Conservation (phyloP, 2,329 filamentous ascomycete genomes). For the Hymenoscyphus infarciens region DNA sequence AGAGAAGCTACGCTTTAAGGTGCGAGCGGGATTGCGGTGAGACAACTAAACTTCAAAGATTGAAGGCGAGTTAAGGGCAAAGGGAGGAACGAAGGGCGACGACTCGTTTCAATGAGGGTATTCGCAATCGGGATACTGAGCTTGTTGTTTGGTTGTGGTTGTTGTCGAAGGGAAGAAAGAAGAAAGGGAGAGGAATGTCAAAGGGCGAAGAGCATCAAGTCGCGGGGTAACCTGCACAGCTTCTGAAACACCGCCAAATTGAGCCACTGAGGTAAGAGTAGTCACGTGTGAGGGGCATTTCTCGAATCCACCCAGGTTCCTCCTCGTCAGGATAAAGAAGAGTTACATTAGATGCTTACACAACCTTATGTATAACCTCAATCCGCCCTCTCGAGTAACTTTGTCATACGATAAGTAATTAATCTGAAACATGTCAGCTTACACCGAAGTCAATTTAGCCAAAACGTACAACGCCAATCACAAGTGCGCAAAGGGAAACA, state of each 20-base stretch:
- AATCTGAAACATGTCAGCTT: background rate
- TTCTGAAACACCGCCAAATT: background rate
- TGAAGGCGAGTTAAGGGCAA: background rate
- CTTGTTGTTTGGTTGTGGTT: too few relatives aligned
- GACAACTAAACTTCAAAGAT: background rate
- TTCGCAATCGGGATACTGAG: too few relatives aligned
- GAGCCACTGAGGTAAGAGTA: background rate
- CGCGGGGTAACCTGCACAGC: background rate
- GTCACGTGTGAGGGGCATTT: conserved; percentile 1
- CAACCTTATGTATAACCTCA: background rate
- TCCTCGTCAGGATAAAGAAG: too few relatives aligned
- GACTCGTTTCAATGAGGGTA: too few relatives aligned
- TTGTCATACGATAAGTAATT: background rate
- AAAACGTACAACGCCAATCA: background rate
- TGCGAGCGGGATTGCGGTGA: background rate
- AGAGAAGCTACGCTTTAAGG: background rate
- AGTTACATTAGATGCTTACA: background rate
- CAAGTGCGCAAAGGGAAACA: background rate
- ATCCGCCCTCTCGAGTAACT: background rate
- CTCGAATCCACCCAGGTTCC: too few relatives aligned
- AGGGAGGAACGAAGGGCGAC: too few relatives aligned
- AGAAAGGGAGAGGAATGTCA: background rate
- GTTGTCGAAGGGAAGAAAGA: background rate
- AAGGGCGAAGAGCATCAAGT: background rate
- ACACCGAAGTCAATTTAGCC: background rate